These are phyloP conservation scores for Hebeloma cylindrosporum DNA, from an alignment of 768 basidiomycete species.

Conservation along the genomic window DNA sequence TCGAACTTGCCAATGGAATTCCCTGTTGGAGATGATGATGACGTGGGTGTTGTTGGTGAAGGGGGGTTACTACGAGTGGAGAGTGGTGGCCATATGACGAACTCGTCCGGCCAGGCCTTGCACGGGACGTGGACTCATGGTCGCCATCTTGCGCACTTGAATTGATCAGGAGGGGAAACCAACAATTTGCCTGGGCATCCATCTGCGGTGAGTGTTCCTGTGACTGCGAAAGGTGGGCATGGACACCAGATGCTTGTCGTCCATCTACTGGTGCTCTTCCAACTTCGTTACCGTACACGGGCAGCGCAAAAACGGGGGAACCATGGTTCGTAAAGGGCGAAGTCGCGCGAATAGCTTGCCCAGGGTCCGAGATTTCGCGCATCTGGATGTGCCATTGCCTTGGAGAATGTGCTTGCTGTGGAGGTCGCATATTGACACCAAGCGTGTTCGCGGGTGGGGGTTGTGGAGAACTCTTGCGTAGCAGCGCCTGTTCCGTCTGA, in stretches of 20 bases:
- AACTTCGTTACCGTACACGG: slow-evolving; percentile 62
- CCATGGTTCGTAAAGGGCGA: no score
- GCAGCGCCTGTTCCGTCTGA: not conserved
- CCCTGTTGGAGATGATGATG: not conserved
- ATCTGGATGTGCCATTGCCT: no score
- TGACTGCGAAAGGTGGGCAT: slow-evolving; percentile 4
- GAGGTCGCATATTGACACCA: no score
- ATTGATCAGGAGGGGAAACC: slow-evolving; percentile 10
- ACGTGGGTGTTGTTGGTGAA: not conserved
- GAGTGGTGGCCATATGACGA: not conserved
- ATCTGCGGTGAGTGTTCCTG: slow-evolving; percentile 4
- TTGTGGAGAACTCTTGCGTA: no score
- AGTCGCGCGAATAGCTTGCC: no score
- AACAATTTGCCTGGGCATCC: slow-evolving; percentile 8
- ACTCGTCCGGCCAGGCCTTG: not conserved
- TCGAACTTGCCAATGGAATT: no score
- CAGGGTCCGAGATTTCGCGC: no score
- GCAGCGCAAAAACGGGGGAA: slow-evolving; percentile 37
- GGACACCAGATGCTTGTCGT: slow-evolving; percentile 26
- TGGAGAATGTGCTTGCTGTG: no score
- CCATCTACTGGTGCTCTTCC: slow-evolving; percentile 50
- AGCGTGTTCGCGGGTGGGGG: no score
- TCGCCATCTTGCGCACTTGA: no score
- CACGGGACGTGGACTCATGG: not conserved
- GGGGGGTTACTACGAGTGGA: no score